A percentile compares a stretch with the other conserved stretches of the same genome.
These are phyloP conservation scores for Suillus plorans DNA, from an alignment of 768 basidiomycete species.

Conservation along the genomic window DNA sequence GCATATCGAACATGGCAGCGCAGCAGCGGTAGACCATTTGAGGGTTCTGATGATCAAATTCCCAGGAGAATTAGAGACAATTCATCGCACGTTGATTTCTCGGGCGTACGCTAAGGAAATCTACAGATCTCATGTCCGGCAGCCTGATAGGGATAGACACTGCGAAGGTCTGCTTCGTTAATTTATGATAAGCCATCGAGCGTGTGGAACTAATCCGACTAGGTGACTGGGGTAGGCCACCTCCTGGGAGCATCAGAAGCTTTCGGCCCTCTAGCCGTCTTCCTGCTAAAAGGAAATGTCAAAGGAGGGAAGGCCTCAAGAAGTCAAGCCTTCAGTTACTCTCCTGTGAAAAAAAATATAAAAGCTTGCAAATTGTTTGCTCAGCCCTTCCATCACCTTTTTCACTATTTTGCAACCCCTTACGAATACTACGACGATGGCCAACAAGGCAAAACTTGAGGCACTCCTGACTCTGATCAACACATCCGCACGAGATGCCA, in stretches of 20 bases:
- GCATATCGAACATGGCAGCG: no score
- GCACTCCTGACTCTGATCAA: constrained; percentile 32
- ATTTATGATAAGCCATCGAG: neutral
- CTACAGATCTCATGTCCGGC: neutral
- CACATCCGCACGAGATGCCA: constrained; percentile 30
- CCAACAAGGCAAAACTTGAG: constrained; percentile 23
- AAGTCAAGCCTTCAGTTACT: neutral
- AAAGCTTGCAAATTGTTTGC: neutral
- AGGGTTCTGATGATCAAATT: no score
- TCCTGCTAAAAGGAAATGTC: neutral
- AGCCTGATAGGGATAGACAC: neutral
- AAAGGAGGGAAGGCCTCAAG: neutral
- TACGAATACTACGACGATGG: constrained; percentile 1
- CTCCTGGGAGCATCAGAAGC: neutral
- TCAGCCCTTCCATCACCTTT: neutral
- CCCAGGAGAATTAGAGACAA: no score
- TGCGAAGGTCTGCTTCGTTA: neutral
- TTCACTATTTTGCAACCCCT: no score
- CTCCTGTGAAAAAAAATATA: neutral
- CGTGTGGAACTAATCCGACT: neutral
- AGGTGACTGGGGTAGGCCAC: neutral
- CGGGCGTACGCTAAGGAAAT: no score
- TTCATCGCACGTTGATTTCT: no score
- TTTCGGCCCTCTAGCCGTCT: neutral
- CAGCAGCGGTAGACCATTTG: no score